A percentile compares a stretch with the other conserved stretches of the same genome.
phyloP scores from a whole-genome alignment of 225 moss, liverwort and hornwort species.

The Sphagnum contortum region DNA sequence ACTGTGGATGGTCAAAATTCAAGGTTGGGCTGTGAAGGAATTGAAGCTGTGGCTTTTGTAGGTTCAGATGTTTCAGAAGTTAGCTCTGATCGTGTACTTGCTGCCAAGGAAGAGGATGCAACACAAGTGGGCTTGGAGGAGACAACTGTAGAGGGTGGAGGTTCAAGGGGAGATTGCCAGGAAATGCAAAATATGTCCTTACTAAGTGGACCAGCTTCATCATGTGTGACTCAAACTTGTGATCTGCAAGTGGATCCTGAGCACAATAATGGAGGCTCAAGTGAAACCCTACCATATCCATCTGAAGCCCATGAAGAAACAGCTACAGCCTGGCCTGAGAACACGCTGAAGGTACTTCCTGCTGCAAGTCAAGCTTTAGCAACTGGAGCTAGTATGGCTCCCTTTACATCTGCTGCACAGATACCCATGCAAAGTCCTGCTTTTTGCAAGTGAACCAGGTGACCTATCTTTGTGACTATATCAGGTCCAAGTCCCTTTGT shows the following conservation, averaged over 20 bases:
- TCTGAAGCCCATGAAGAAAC: slow-evolving; percentile 5
- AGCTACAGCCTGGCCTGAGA: slow-evolving; percentile 28
- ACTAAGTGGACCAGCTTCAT: slow-evolving; percentile 1
- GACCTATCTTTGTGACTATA: slow-evolving; percentile 5
- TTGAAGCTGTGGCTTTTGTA: slow-evolving; percentile 4
- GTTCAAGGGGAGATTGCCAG: slow-evolving; percentile 6
- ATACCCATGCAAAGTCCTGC: slow-evolving; percentile 10
- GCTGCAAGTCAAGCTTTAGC: slow-evolving; percentile 13
- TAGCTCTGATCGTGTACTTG: slow-evolving; percentile 1
- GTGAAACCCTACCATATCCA: slow-evolving; percentile 12
- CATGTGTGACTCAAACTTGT: slow-evolving; percentile 1
- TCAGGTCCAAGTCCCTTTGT: no score
- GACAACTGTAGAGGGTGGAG: slow-evolving; percentile 1
- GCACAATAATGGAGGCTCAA: no score
- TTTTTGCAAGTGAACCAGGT: slow-evolving; percentile 12
- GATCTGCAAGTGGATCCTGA: background rate
- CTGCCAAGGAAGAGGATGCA: slow-evolving; percentile 1
- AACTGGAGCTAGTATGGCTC: slow-evolving; percentile 9
- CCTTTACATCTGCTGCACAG: slow-evolving; percentile 16
- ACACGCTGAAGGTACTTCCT: slow-evolving; percentile 20
- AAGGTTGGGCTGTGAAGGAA: slow-evolving; percentile 2
- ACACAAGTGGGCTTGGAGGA: background rate
- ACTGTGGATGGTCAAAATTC: slow-evolving; percentile 10
- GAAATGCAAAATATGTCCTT: slow-evolving; percentile 4
- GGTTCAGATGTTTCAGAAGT: slow-evolving; percentile 4